A percentile compares a stretch with the other conserved stretches of the same genome.
Conservation (phyloP, 2,329 filamentous ascomycete genomes). For the Diaporthe ampelina region DNA sequence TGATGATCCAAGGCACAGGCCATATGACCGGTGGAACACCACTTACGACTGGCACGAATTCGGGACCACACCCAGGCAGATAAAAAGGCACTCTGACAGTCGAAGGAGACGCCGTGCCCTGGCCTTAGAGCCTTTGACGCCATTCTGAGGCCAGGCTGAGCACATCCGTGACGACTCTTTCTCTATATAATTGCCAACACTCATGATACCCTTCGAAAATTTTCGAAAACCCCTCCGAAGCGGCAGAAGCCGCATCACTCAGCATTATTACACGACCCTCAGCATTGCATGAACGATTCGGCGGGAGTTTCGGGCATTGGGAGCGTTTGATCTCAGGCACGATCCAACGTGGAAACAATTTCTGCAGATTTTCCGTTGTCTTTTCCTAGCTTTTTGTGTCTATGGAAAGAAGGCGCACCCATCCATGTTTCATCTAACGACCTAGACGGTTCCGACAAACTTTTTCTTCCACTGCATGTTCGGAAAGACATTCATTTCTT, state of each 20-base stretch:
- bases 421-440: slow-evolving; percentile 7
- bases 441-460: slow-evolving; percentile 21
- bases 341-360: slow-evolving; percentile 20
- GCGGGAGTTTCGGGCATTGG: slow-evolving; percentile 37
- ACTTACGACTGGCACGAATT: slow-evolving; percentile 48
- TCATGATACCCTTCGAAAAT: slow-evolving; percentile 39
- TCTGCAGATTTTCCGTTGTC: neutral
- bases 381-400: neutral
- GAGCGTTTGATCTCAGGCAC: slow-evolving; percentile 35
- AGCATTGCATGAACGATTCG: slow-evolving; percentile 38
- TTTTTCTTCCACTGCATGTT: slow-evolving; percentile 15
- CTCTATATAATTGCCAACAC: slow-evolving; percentile 38
- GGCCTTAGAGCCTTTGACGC: slow-evolving; percentile 43
- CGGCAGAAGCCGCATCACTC: neutral
- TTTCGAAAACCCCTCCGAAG: slow-evolving; percentile 2
- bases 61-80: slow-evolving; percentile 39
- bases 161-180: slow-evolving; percentile 7
- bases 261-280: slow-evolving; percentile 21
- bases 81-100: slow-evolving; percentile 37
- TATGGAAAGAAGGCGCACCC: neutral
- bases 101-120: slow-evolving; percentile 43
- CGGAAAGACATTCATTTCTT: slow-evolving; percentile 16
- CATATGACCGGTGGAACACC: slow-evolving; percentile 35
- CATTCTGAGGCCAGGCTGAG: slow-evolving; percentile 45
- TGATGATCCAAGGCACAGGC: slow-evolving; percentile 29